phyloP scores from a whole-genome alignment of 495 filamentous ascomycete species.

The Pseudomonodictys pantanalensis region DNA sequence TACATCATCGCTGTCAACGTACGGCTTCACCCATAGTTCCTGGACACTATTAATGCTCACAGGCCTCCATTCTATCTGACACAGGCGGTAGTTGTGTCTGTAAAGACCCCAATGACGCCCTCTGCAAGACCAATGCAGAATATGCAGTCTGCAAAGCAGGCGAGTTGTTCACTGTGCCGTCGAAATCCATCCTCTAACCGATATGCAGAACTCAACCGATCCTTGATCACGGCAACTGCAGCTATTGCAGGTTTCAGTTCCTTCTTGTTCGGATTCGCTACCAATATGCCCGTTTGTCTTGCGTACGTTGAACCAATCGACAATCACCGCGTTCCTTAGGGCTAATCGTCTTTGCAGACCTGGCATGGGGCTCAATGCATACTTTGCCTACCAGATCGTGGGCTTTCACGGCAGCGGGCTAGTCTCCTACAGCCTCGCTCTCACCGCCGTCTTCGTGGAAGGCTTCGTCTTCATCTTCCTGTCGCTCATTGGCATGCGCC shows the following conservation, averaged over 20 bases:
- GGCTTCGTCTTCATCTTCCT: slow-evolving; percentile 69
- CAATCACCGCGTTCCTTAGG: neutral
- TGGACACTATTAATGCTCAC: neutral
- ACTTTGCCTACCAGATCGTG: slow-evolving; percentile 81
- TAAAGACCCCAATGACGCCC: slow-evolving; percentile 47
- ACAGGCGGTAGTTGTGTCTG: slow-evolving; percentile 77
- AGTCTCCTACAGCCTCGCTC: slow-evolving; percentile 65
- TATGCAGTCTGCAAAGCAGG: slow-evolving; percentile 59
- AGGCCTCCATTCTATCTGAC: slow-evolving; percentile 55
- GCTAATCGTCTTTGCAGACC: slow-evolving; percentile 42
- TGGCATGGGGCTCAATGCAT: slow-evolving; percentile 82
- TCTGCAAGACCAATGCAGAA: slow-evolving; percentile 52
- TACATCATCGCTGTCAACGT: slow-evolving; percentile 72
- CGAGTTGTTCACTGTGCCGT: neutral
- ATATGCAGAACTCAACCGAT: slow-evolving; percentile 59
- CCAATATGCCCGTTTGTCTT: slow-evolving; percentile 71
- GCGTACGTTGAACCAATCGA: slow-evolving; percentile 40
- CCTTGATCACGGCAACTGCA: slow-evolving; percentile 76
- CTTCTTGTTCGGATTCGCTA: slow-evolving; percentile 72
- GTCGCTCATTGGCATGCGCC: slow-evolving; percentile 72
- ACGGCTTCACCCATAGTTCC: neutral
- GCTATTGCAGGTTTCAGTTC: slow-evolving; percentile 69
- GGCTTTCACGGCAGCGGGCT: slow-evolving; percentile 65
- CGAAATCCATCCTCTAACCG: neutral
- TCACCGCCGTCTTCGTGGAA: slow-evolving; percentile 82